These are phyloP conservation scores for Beauveria sp. DNA, from an alignment of 2,329 filamentous ascomycete species.

Conservation along the genomic window DNA sequence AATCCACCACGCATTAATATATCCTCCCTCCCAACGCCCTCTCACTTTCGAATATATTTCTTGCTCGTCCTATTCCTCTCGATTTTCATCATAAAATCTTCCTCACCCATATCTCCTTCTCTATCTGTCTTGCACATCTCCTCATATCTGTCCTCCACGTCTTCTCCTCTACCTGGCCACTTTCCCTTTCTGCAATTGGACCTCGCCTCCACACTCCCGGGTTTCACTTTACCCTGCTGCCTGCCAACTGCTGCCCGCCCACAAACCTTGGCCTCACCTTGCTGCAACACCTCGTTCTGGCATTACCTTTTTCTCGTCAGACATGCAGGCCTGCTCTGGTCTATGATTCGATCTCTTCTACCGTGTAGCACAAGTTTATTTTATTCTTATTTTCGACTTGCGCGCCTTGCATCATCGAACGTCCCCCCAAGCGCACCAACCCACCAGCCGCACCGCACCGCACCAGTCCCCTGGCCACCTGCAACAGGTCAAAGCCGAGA, in stretches of 20 bases:
- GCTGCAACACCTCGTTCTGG: neutral
- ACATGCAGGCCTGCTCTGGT: neutral
- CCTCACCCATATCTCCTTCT: too few species aligned
- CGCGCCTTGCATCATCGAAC: too few species aligned
- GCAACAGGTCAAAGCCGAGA: neutral
- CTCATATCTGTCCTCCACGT: neutral
- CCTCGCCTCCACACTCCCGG: neutral
- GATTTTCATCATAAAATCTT: too few species aligned
- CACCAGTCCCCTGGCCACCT: constrained; percentile 1
- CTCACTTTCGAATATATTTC: neutral
- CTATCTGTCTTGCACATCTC: neutral
- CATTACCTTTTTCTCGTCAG: neutral
- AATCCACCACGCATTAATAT: neutral
- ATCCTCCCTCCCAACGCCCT: neutral
- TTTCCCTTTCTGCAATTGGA: neutral
- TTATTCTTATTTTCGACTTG: neutral
- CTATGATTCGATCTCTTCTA: neutral
- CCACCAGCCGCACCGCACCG: neutral
- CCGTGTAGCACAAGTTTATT: neutral
- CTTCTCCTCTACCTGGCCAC: neutral
- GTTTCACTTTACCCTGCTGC: neutral
- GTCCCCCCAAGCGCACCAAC: neutral
- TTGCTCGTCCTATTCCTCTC: neutral
- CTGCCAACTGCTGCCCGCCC: neutral
- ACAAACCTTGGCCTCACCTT: neutral